phyloP scores from a whole-genome alignment of 2,329 filamentous ascomycete genomes.

The Chrysosporium keratinophilum region DNA sequence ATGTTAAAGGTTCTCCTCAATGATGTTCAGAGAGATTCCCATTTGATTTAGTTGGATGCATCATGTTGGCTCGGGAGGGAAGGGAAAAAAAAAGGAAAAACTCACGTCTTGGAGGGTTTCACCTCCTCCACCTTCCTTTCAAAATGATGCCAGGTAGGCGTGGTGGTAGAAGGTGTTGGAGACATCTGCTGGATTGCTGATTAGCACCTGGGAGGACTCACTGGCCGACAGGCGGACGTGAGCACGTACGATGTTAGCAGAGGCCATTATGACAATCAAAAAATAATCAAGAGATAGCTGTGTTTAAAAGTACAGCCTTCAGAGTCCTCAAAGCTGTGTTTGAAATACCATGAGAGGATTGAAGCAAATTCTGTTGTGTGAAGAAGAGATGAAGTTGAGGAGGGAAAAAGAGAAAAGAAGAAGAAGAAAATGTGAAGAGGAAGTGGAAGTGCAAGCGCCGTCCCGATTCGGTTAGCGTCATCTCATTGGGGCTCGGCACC shows the following conservation, averaged over 20 bases:
- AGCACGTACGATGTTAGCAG: conserved; percentile 34
- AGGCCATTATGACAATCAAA: conserved; percentile 27
- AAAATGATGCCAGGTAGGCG: conserved; percentile 62
- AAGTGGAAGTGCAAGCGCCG: not conserved
- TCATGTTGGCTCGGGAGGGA: conserved; percentile 52
- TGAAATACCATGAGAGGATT: conserved; percentile 3
- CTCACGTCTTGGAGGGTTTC: conserved; percentile 83
- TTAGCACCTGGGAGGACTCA: conserved; percentile 21
- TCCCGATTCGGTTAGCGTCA: not conserved
- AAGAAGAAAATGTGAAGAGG: conserved; percentile 4
- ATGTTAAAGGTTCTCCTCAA: conserved; percentile 90
- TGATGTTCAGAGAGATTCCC: conserved; percentile 99
- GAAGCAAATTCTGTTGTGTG: not conserved
- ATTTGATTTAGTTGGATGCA: conserved; percentile 69
- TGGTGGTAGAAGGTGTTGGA: conserved; percentile 59
- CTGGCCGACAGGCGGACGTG: not conserved
- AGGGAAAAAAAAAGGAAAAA: conserved; percentile 20
- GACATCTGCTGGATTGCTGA: conserved; percentile 46
- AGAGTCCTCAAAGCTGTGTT: not conserved
- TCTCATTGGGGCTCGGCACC: not conserved
- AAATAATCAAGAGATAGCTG: not conserved
- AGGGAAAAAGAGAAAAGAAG: conserved; percentile 1
- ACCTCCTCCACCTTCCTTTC: conserved; percentile 72
- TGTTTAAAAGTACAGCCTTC: not conserved
- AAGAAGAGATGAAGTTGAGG: not conserved